Percentiles rank a stretch among this genome's conserved stretches.
These are phyloP conservation scores for Umbellularia californica DNA, from an alignment of 164 flowering plant species.

Conservation along the genomic window DNA sequence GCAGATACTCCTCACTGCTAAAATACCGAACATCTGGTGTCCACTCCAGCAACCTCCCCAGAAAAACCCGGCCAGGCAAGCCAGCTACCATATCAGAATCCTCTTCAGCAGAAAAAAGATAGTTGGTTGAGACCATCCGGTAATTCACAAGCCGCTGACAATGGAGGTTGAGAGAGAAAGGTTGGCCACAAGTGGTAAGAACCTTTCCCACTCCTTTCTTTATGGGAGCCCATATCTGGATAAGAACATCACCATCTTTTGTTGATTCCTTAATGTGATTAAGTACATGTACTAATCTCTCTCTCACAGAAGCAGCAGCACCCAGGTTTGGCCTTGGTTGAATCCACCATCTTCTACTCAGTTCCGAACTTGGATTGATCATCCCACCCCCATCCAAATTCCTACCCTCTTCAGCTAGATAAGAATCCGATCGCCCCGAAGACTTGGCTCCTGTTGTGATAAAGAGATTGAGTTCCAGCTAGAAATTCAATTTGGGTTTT, in stretches of 20 bases:
- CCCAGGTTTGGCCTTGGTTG: constrained; percentile 35
- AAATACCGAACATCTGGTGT: constrained; percentile 82
- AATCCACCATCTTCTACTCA: constrained; percentile 53
- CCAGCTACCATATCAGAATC: constrained; percentile 45
- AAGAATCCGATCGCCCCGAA: constrained; percentile 19
- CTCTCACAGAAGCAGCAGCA: constrained; percentile 43
- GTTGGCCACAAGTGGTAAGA: constrained; percentile 60
- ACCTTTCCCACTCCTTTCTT: constrained; percentile 45
- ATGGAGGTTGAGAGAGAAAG: constrained; percentile 37
- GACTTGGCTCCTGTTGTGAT: constrained; percentile 12
- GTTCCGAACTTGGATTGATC: constrained; percentile 24
- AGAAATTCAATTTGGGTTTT: constrained; percentile 15
- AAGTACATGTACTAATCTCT: constrained; percentile 55
- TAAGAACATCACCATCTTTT: constrained; percentile 50
- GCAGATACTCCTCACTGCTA: constrained; percentile 62
- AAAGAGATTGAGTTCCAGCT: constrained; percentile 16
- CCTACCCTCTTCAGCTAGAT: constrained; percentile 19
- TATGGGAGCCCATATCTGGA: constrained; percentile 86
- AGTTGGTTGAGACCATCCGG: constrained; percentile 54
- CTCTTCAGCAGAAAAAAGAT: constrained; percentile 62
- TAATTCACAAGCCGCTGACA: constrained; percentile 50
- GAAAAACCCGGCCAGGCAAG: constrained; percentile 76
- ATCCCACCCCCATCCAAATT: background rate
- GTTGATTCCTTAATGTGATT: constrained; percentile 35
- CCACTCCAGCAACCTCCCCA: constrained; percentile 81